A percentile compares a stretch with the other conserved stretches of the same genome.
phyloP scores from a whole-genome alignment of 352 stramenopile genomes.

The Globisporangium paddicum region DNA sequence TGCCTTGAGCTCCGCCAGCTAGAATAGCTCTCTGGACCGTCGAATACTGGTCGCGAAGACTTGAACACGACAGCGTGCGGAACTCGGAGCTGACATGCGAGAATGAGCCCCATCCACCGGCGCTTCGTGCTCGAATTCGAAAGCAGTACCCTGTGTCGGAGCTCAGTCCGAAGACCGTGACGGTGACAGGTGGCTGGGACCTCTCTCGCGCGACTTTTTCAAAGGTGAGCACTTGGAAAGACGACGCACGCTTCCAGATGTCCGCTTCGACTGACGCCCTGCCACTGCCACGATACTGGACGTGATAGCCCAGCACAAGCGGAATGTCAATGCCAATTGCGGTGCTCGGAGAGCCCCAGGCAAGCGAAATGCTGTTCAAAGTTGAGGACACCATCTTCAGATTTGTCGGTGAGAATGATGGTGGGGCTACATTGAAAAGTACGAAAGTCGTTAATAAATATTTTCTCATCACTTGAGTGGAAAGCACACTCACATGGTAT shows the following conservation, averaged over 20 bases:
- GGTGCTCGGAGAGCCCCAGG: conserved; percentile 23
- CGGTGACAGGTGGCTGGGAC: conserved; percentile 17
- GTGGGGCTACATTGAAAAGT: conserved; percentile 19
- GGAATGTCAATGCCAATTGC: conserved; percentile 25
- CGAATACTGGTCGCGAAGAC: conserved; percentile 26
- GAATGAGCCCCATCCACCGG: conserved; percentile 63
- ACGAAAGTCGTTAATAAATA: not conserved
- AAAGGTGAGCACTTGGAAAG: conserved; percentile 49
- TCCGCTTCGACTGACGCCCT: conserved; percentile 25
- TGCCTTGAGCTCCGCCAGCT: conserved; percentile 13
- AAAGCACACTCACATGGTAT: conserved; percentile 22
- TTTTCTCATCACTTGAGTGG: too few species aligned
- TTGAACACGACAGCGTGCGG: conserved; percentile 33
- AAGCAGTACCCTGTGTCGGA: conserved; percentile 55
- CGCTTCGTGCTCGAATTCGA: conserved; percentile 45
- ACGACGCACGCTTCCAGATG: conserved; percentile 45
- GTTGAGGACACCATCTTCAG: conserved; percentile 33
- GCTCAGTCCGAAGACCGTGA: conserved; percentile 32
- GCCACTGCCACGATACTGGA: conserved; percentile 44
- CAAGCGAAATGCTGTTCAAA: conserved; percentile 40
- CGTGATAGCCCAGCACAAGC: conserved; percentile 53
- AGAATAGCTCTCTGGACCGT: conserved; percentile 21
- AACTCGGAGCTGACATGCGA: conserved; percentile 29
- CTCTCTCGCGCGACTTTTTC: conserved; percentile 37
- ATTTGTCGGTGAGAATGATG: conserved; percentile 21